These are phyloP conservation scores for Erythrophleum ivorense DNA, from an alignment of 331 rosid species.

Conservation along the genomic window DNA sequence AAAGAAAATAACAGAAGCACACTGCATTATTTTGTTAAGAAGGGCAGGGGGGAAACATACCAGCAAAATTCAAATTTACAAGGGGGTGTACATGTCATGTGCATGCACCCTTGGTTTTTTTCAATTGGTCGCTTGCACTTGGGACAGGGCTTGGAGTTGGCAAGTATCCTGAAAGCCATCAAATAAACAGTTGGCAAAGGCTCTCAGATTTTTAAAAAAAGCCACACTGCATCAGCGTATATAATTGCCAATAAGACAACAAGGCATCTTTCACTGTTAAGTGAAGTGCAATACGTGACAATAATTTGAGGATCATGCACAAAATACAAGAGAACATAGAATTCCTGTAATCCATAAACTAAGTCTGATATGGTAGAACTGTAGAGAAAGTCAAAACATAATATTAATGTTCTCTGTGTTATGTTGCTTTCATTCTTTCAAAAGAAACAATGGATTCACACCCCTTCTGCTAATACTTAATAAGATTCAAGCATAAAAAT, in stretches of 20 bases:
- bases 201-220: not conserved
- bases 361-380: not conserved
- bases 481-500: not conserved
- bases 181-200: slow-evolving; percentile 34
- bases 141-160: slow-evolving; percentile 77
- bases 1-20: not conserved
- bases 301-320: slow-evolving; percentile 18
- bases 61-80: slow-evolving; percentile 89
- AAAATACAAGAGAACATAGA: slow-evolving; percentile 22
- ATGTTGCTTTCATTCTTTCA: slow-evolving; percentile 19
- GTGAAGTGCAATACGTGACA: slow-evolving; percentile 2
- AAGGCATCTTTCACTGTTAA: not conserved
- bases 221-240: not conserved
- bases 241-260: not conserved
- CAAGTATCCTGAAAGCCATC: slow-evolving; percentile 60
- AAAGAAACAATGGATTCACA: not conserved
- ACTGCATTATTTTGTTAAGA: not conserved
- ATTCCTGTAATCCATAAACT: slow-evolving; percentile 5
- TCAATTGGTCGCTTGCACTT: slow-evolving; percentile 84
- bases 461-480: not conserved
- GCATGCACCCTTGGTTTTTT: slow-evolving; percentile 87
- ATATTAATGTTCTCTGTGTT: not conserved
- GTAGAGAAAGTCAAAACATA: slow-evolving; percentile 17
- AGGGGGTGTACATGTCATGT: slow-evolving; percentile 84
- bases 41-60: slow-evolving; percentile 42